Evolutionary conservation across 371 early-diverging fungal species (phyloP), one percentile per base, ranked within the genome.

Genomic region (Umbelopsis sp.): DNA sequence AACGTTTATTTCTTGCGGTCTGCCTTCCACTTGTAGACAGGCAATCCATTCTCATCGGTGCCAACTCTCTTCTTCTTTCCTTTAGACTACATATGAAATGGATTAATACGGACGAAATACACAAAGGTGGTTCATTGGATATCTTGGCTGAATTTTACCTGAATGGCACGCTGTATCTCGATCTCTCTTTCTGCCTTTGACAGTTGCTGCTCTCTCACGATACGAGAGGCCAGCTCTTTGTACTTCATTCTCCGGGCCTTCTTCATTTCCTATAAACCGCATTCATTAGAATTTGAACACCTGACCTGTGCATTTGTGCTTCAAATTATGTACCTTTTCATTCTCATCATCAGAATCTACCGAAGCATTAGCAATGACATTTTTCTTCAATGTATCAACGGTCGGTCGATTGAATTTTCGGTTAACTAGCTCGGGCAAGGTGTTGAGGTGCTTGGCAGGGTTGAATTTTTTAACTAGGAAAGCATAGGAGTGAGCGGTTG

Each of bases 21-120:
- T 4, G 90, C 86, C 70, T 87, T 90, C 97, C 97, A 98, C 79
- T 96, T 97, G 86, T 95, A 97, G 24, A 92, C 81, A 20, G 94
- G 78, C 25, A 95, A 76, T 4, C 97, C 97, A 69, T 87, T 73
- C 65, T 78, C 76, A 74, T 97, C 97, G 14, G 75, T 87, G 46
- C 97, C 99, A 37, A 95, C 86, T 80, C 93, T 93, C 77, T 84
- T 86, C 77, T 83, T 87, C 63, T 86, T 69, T 16, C 97, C 73
- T 87, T 94, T 97, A 72, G 81, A 84, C 81, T 86, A 74, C 12
- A 32, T 37, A 3, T 65, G 6, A 18, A 0, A 37, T 12, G 63
- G 24, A 66, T 51, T 8, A 51, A 14, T 41, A 18, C 20, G 32
- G 37, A 50, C 63, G 3, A 25, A 45, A 37, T 22, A 16, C 44